phyloP scores from a whole-genome alignment of 257 asterid species.

The Penstemon barbatus region DNA sequence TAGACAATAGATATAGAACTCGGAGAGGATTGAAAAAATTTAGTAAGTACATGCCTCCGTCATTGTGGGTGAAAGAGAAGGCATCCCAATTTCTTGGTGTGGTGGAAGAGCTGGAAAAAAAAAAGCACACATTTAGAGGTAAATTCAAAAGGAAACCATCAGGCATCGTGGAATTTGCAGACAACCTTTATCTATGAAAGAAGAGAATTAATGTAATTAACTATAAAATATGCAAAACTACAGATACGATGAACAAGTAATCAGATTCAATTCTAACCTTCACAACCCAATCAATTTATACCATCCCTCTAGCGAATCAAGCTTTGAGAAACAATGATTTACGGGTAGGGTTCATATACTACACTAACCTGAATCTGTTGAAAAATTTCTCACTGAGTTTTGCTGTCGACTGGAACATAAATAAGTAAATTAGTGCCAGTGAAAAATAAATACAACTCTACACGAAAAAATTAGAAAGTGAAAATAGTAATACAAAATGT shows the following conservation, averaged over 20 bases:
- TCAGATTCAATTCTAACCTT: conserved; percentile 8
- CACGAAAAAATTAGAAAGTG: not conserved
- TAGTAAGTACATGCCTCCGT: conserved; percentile 63
- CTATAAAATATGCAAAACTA: conserved; percentile 12
- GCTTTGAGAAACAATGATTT: conserved; percentile 12
- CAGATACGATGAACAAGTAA: conserved; percentile 1
- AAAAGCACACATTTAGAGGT: conserved; percentile 27
- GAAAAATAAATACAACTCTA: conserved; percentile 12
- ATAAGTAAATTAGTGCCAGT: conserved; percentile 18
- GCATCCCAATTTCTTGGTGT: conserved; percentile 98
- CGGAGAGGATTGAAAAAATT: conserved; percentile 23
- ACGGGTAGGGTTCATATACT: conserved; percentile 1
- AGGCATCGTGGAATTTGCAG: conserved; percentile 21
- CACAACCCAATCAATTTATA: conserved; percentile 23
- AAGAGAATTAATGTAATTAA: conserved; percentile 16
- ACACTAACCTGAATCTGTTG: conserved; percentile 71
- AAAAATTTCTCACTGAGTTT: conserved; percentile 47
- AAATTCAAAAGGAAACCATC: conserved; percentile 11
- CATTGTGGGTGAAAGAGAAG: conserved; percentile 99
- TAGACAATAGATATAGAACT: conserved; percentile 11
- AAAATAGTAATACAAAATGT: conserved; percentile 33
- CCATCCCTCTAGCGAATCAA: conserved; percentile 9
- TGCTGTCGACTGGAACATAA: conserved; percentile 44
- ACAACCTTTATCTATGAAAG: not conserved
- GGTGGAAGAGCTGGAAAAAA: conserved; percentile 84